Evolutionary conservation across 805 yeast genomes (phyloP), one percentile per base, ranked within the genome.

Genomic region (Saturnispora diversa): DNA sequence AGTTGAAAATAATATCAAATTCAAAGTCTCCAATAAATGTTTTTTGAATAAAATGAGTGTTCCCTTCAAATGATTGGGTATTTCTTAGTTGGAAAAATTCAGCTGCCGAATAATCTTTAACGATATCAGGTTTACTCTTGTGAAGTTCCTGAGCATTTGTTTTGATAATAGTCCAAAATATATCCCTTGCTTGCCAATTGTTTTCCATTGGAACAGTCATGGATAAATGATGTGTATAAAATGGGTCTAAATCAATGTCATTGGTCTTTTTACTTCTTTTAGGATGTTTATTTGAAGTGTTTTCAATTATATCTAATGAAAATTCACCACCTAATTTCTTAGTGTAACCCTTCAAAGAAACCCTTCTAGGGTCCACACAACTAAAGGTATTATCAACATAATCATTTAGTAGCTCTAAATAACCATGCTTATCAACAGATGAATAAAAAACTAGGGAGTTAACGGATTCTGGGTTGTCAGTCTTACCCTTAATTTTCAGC

Each of bases 41-140:
- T 51, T 84, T 80, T 59, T 90, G 96, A 22, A 87, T 62, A 44
- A 74, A 72, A 56, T 90, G 96, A 43, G 84, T 55, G 54, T 85
- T 85, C 1, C 96, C 97, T 45, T 62, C 75, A 48, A 76, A 78
- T 19, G 63, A 58, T 32, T 75, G 71, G 12, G 75, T 46, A 54
- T 84, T 78, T 50, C 84, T 69, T 31, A 86, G 46, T 4, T 75
- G 61, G 36, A 75, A 73, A 5, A 69, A 56, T 50, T 72, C 77
- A 21, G 63, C 65, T 0, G 78, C 66, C 1, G 78, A 75, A 13
- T 58, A 37, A 7, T 31, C 25, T 1, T 52, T 54, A 11, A 39
- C 24, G 9, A 33, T 5, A 9, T 30, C 22, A 3, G 47, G 43
- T 17, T 28, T 17, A 2, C 27, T 25, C 6, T 35, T 32, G 19